Base-by-base conservation (phyloP, 2,329 filamentous ascomycete species). In the Hypoxylon sp. region DNA sequence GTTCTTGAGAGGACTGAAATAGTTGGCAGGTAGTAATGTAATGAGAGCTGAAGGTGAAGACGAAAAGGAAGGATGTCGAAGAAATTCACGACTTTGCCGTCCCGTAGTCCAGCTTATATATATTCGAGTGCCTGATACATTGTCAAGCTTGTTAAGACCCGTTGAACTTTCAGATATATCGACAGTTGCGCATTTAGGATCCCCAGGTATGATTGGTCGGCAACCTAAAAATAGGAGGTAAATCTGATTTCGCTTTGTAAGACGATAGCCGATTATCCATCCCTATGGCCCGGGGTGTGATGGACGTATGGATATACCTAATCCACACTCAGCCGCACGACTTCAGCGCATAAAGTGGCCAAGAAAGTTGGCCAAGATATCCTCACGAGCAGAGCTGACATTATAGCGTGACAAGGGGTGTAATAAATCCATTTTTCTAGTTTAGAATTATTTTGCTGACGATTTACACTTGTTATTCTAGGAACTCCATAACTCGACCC, bases 381-480 rank as follows among this genome's bases (percentile, higher is more conserved):
- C n/a, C n/a, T n/a, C n/a, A n/a, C n/a, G n/a, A n/a, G n/a, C n/a
- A n/a, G n/a, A n/a, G n/a, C n/a, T n/a, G n/a, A n/a, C n/a, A n/a
- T n/a, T n/a, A n/a, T n/a, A n/a, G n/a, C n/a, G n/a, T n/a, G 30
- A 32, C 30, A 32, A 32, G 30, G 30, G 30, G 30, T 8, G 30
- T 8, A 7, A 32, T 32, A 32, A 12, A 4, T 49, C 14, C 14
- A 49, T 11, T 32, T 49, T 30, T 8, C 26, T 30, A 32, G 45
- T 30, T 30, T 30, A 16, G 24, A 3, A 30, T 49, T 49, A 33
- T 49, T 32, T 32, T 49, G 46, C 46, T 49, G 26, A 32, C 26
- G 26, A 49, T 33, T 49, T 49, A 49, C 12, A 33, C 46, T 49
- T 7, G 7, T 49, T 49, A 28, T 49, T 45, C 28, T 12, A 49